Base-by-base conservation (phyloP, 2,329 filamentous ascomycete species). In the Gnomoniopsis sp. region DNA sequence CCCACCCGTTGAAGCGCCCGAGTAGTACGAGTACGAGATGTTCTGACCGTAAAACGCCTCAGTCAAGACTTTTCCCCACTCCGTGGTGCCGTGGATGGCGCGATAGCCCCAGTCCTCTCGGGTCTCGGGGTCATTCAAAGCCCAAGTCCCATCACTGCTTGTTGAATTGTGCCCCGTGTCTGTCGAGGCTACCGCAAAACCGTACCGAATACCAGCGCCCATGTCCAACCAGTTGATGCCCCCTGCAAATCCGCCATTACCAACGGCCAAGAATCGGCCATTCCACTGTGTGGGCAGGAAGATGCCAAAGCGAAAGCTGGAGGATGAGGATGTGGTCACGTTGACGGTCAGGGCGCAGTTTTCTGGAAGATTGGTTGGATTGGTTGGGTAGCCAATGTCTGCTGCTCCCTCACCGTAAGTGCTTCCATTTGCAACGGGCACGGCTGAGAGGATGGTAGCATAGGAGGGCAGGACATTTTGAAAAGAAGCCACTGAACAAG, bases 1-100 rank as follows among this genome's bases (percentile, higher is more conserved):
- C 0, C 84, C 84, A 23, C 84, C 84, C 0, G 83, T 86, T 0
- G 81, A 85, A 66, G 83, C 86, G 41, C 82, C 83, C 8, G 76
- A 72, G 65, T 80, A 86, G 68, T 85, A 86, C 6, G 76, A 79
- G 66, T 78, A 79, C 14, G 74, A 69, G 26, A 76, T 74, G 1
- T 69, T 65, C 10, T 65, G 55, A 14, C 68, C 64, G 63, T 86
- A 86, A 68, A 80, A 85, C 2, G 69, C 69, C n/a, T 74, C 66
- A 2, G 77, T 74, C 36, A 86, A 69, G 49, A 72, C 47, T 67
- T 85, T 85, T 6, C 77, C 77, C 2, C 79, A 64, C 0, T 75
- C 74, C 0, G 81, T 73, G 2, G 79, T 79, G 6, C 77, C 80
- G 63, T 85, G 81, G 62, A 77, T 70, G 8, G 76, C 73, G 15